Base-by-base conservation (phyloP, 2,329 filamentous ascomycete genomes). In the Pyricularia sp. region DNA sequence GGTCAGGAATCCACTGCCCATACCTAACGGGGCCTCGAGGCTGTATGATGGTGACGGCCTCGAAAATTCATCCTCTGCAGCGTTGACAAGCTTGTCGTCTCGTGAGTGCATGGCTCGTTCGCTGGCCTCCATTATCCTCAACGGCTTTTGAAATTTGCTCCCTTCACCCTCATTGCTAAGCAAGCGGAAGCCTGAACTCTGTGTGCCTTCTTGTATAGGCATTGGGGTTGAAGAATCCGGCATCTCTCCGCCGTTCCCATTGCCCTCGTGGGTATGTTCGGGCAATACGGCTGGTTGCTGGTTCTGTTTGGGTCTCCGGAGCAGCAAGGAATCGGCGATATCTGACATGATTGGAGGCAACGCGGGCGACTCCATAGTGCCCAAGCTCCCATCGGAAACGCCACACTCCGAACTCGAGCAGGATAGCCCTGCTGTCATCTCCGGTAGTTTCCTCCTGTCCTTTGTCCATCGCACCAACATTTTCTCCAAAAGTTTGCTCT, bases 401-500 rank as follows among this genome's bases (percentile, higher is more conserved):
- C 65, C 33, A 13, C 59, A 33, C 19, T 62, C 60, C 4, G 60
- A 49, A 35, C 57, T 19, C 28, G 65, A 59, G n/a, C 53, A 57
- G 16, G 65, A 60, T 4, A 22, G 31, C 35, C 28, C 30, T 57
- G 55, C 49, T 12, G 33, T 65, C 59, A n/a, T 62, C 0, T 63
- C 55, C 10, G 60, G 64, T 12, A 69, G 67, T 12, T 61, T 67
- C 24, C 66, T 68, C 2, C 67, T 66, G 19, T 66, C 30, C 31
- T 26, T 60, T 9, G 31, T 68, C 72, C 72, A 74, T 9, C 70
- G 67, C 13, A 73, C 68, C 35, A 84, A 67, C 65, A 79, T 71
- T 28, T 75, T 75, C 30, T 81, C 73, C 59, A 84, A 68, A 8
- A 77, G 73, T 62, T 78, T 77, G n/a, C 78, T 76, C 68, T 82